phyloP scores from a whole-genome alignment of 2,329 filamentous ascomycete species.

The Trichoderma sp. region DNA sequence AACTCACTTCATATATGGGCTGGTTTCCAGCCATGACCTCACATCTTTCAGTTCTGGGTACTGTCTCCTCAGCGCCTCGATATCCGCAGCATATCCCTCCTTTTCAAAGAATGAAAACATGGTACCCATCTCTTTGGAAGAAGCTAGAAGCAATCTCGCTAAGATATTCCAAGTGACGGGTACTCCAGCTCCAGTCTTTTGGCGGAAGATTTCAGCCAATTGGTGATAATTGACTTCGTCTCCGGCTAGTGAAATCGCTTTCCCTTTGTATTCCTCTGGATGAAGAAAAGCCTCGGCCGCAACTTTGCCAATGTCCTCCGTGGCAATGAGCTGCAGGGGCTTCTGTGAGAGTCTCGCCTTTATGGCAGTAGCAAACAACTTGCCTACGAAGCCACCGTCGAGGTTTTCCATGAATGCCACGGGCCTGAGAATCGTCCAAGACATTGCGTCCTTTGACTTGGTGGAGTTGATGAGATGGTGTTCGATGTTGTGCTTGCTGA shows the following conservation, averaged over 20 bases:
- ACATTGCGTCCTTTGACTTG: not conserved
- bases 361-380: not conserved
- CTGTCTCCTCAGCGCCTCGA: not conserved
- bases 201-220: not conserved
- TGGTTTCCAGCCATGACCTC: not conserved
- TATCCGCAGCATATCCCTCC: not conserved
- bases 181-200: not conserved
- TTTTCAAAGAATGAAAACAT: not conserved
- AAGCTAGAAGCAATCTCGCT: not conserved
- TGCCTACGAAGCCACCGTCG: not conserved
- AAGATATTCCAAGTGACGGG: not conserved
- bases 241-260: not conserved
- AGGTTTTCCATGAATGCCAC: not conserved
- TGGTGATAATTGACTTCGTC: not conserved
- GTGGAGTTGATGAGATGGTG: not conserved
- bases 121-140: not conserved
- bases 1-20: not conserved
- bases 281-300: not conserved
- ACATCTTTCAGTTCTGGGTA: not conserved
- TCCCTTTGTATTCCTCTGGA: not conserved
- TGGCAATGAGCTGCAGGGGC: not conserved
- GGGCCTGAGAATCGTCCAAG: not conserved
- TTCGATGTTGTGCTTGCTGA: conserved; percentile 7
- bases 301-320: not conserved
- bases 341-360: not conserved